A percentile compares a stretch with the other conserved stretches of the same genome.
phyloP scores from a whole-genome alignment of 2,329 filamentous ascomycete genomes.

The Thielaviopsis punctulata region DNA sequence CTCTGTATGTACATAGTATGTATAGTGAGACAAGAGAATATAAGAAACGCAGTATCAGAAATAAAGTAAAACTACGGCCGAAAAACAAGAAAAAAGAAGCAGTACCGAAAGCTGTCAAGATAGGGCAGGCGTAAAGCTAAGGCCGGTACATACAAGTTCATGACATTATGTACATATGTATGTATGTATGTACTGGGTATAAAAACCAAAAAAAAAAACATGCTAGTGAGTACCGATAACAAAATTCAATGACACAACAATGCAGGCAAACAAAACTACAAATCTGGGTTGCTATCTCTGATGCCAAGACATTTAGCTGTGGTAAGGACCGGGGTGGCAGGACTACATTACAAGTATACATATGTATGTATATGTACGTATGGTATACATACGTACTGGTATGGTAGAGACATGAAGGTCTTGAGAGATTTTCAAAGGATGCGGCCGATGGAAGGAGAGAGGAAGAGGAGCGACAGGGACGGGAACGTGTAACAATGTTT shows the following conservation, averaged over 20 bases:
- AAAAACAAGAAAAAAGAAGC: neutral
- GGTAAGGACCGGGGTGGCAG: neutral
- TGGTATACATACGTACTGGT: too few relatives aligned
- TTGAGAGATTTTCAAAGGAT: too few relatives aligned
- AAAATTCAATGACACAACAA: neutral
- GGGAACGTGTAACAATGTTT: neutral
- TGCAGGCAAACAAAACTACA: neutral
- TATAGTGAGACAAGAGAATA: too few relatives aligned
- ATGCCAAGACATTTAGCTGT: neutral
- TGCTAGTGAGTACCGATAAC: slow-evolving; percentile 1
- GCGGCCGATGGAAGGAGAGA: too few relatives aligned
- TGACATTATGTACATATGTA: neutral
- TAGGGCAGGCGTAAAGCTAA: neutral
- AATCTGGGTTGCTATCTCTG: neutral
- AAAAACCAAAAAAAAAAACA: neutral
- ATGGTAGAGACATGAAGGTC: neutral
- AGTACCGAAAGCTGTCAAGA: neutral
- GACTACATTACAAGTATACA: too few relatives aligned
- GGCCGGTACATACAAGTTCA: neutral
- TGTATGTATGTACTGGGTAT: too few relatives aligned
- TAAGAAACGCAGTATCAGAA: too few relatives aligned
- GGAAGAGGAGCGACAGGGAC: neutral
- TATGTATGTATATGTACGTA: too few relatives aligned
- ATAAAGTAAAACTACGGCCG: too few relatives aligned
- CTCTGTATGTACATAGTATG: too few relatives aligned